Conservation (phyloP, 192 early-diverging fungal species). For the Blastocladiella britannica region DNA sequence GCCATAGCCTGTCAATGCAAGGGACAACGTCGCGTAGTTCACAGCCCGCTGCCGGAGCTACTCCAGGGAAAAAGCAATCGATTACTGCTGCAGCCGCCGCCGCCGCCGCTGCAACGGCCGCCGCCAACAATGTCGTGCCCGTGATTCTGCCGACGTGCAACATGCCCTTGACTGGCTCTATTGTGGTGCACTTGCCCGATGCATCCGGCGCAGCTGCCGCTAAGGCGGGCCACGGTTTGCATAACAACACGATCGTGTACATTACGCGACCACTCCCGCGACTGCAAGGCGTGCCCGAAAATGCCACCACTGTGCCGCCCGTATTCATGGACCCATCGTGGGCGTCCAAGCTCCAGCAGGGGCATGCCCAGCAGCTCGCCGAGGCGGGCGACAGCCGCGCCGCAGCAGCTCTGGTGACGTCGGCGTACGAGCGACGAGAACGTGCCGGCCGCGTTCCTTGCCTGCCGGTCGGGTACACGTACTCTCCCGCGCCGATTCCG, state of each 20-base stretch:
- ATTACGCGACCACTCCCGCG: constrained; percentile 23
- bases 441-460: constrained; percentile 19
- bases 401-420: constrained; percentile 12
- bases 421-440: constrained; percentile 23
- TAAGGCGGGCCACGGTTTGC: constrained; percentile 5
- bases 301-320: constrained; percentile 28
- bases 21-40: too few species aligned
- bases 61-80: too few species aligned
- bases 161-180: background rate
- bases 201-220: background rate
- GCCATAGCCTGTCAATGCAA: too few species aligned
- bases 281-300: constrained; percentile 30
- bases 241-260: constrained; percentile 28
- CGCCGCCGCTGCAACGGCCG: background rate
- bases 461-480: constrained; percentile 28
- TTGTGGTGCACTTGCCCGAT: background rate
- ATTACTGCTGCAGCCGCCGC: too few species aligned
- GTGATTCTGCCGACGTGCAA: too few species aligned
- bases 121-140: background rate
- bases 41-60: too few species aligned
- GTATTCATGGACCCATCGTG: constrained; percentile 28
- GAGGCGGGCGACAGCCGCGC: too few species aligned
- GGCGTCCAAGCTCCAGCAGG: constrained; percentile 23
- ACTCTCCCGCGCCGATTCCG: constrained; percentile 16
- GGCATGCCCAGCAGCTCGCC: too few species aligned